A percentile compares a stretch with the other conserved stretches of the same genome.
These are phyloP conservation scores for Anthostomella pinea DNA, from an alignment of 2,329 filamentous ascomycete species.

Conservation along the genomic window DNA sequence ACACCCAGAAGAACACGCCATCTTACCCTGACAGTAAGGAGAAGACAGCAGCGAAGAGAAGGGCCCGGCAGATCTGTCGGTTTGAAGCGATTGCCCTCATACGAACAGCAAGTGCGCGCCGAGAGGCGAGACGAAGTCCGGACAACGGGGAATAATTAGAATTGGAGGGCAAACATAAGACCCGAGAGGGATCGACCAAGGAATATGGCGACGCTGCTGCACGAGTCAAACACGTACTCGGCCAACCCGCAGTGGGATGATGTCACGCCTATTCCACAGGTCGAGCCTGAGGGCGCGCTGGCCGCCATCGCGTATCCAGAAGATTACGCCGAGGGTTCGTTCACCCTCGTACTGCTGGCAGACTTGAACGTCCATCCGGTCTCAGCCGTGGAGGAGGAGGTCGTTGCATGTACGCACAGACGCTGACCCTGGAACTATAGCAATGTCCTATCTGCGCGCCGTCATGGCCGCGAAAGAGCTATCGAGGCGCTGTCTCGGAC, in stretches of 20 bases:
- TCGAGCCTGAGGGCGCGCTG: conserved; percentile 79
- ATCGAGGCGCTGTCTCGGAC: conserved; percentile 70
- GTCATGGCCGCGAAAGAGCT: conserved; percentile 88
- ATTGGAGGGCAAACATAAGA: conserved; percentile 42
- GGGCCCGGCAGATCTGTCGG: conserved; percentile 42
- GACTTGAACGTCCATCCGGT: too few species aligned
- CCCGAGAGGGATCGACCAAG: conserved; percentile 46
- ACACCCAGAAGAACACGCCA: too few species aligned
- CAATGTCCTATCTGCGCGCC: conserved; percentile 88
- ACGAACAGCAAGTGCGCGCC: conserved; percentile 13
- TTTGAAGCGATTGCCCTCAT: too few species aligned
- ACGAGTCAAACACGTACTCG: conserved; percentile 57
- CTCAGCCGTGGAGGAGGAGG: too few species aligned
- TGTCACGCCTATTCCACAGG: conserved; percentile 75
- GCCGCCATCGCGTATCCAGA: conserved; percentile 90
- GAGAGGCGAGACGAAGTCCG: not conserved
- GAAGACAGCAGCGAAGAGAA: too few species aligned
- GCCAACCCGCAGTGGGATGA: conserved; percentile 79
- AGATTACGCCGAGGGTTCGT: conserved; percentile 76
- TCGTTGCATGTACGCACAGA: too few species aligned
- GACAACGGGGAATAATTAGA: too few species aligned
- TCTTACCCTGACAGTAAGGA: too few species aligned
- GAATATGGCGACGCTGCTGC: conserved; percentile 50
- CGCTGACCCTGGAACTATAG: conserved; percentile 44
- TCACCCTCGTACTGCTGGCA: too few species aligned